A percentile compares a stretch with the other conserved stretches of the same genome.
Evolutionary conservation across 2,329 filamentous ascomycete species (phyloP).

Genomic region (Ascochyta fabae): DNA sequence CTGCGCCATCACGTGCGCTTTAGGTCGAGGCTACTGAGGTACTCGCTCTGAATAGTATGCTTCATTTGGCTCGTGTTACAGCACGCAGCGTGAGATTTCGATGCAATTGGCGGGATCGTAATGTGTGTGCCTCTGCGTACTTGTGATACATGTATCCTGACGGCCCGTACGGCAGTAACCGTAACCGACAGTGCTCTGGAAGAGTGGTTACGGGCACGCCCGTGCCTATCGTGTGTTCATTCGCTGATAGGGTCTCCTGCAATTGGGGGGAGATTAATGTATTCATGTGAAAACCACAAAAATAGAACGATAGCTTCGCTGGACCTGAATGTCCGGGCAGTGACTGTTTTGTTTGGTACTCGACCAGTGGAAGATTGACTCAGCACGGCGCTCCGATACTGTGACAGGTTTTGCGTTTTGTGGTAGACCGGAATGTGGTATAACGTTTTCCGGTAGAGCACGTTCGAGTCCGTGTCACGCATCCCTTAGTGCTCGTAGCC

Average conservation of each 20-base stretch:
- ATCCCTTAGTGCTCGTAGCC: not conserved
- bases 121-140: conserved; percentile 4
- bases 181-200: conserved; percentile 2
- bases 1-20: conserved; percentile 1
- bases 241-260: not conserved
- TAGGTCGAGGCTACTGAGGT: not conserved
- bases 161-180: conserved; percentile 18
- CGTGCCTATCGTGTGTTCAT: not conserved
- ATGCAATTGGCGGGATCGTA: conserved; percentile 14
- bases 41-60: not conserved
- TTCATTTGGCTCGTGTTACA: conserved; percentile 4
- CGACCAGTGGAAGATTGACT: not conserved
- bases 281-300: not conserved
- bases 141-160: conserved; percentile 10
- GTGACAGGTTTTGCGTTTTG: not conserved
- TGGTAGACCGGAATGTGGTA: not conserved
- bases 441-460: not conserved
- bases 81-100: not conserved
- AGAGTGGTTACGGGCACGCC: not conserved
- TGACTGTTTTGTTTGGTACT: not conserved
- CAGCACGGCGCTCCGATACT: not conserved
- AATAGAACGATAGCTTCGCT: not conserved
- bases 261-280: not conserved
- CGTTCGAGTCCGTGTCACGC: not conserved
- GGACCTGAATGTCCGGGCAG: not conserved